Conservation (phyloP, 768 basidiomycete genomes). For the Leccinum olivaceopallidum region DNA sequence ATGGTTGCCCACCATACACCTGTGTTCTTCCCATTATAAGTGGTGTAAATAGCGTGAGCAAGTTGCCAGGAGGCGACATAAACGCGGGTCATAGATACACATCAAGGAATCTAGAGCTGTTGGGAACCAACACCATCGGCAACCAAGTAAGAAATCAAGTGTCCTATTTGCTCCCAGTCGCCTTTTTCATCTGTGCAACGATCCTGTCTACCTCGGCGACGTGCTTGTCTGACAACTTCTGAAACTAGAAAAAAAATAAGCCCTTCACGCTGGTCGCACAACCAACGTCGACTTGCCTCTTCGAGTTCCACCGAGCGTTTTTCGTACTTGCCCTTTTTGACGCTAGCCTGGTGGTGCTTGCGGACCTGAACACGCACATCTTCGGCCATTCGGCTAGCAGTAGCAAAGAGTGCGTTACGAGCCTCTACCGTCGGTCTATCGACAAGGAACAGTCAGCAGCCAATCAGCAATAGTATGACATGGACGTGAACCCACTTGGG, state of each 20-base stretch:
- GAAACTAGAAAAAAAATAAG: slow-evolving; percentile 52
- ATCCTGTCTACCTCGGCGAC: slow-evolving; percentile 67
- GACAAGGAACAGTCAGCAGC: not conserved
- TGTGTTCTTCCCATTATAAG: not conserved
- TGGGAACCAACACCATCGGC: not conserved
- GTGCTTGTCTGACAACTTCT: slow-evolving; percentile 65
- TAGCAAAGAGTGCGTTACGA: slow-evolving; percentile 52
- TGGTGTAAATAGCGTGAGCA: not conserved
- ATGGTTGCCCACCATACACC: not conserved
- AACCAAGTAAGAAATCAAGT: not conserved
- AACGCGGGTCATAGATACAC: not conserved
- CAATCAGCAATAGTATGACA: not conserved
- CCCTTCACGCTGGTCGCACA: not conserved
- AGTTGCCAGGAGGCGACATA: not conserved
- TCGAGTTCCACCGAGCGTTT: slow-evolving; percentile 72
- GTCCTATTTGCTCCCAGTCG: slow-evolving; percentile 36
- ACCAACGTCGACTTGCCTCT: slow-evolving; percentile 40
- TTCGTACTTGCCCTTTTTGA: slow-evolving; percentile 68
- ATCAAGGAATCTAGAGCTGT: not conserved
- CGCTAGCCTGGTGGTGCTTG: slow-evolving; percentile 61
- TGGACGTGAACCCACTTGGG: slow-evolving; percentile 55
- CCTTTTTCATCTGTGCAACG: slow-evolving; percentile 62
- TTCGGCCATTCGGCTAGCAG: slow-evolving; percentile 66
- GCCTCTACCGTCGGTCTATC: slow-evolving; percentile 77
- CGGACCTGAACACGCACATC: slow-evolving; percentile 76